Evolutionary conservation across 371 early-diverging fungal genomes (phyloP), one percentile per base, ranked within the genome.

Genomic region (Mortierella sp.): DNA sequence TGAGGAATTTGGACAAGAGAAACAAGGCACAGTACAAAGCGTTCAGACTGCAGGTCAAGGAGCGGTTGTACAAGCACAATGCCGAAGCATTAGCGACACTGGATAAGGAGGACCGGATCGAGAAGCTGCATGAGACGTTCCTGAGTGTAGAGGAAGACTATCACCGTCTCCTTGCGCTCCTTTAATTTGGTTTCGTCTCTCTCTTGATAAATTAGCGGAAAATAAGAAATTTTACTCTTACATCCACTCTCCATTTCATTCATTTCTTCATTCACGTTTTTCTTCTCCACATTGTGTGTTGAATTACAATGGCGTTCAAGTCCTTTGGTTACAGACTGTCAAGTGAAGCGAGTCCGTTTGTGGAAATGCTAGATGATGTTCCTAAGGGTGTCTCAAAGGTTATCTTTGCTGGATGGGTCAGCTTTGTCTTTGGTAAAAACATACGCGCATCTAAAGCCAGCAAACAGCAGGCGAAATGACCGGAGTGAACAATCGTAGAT

Each of bases 1-100:
- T 97, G 42, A 88, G 90, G 52, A 87, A 87, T 21, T 74, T 96
- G 58, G 91, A 93, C 80, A 90, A 89, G 65, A 75, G 88, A 42
- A 90, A 94, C 63, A 88, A 88, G 42, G 85, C 82, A 0, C 92
- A 82, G 31, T 92, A 91, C 76, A 90, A 89, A 72, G 84, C 83
- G 16, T 96, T 94, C 88, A 87, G 97, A 73, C 84, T 97, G 63
- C 94, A 93, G 80, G 96, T 98, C 24, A 98, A 98, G 88, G 89
- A 91, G 72, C 89, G 98, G 50, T 88, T 98, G 26, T 98, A 93
- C 85, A 84, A 89, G 42, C 95, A 94, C 76, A 97, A 97, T 87
- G 88, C 82, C 0, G 87, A 86, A 47, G 87, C 83, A 28, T 45
- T 82, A 48, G 87, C 88, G 26, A 92, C 89, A 0, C 83, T 97